These are phyloP conservation scores for Lepiota venenata DNA, from an alignment of 768 basidiomycete species.

Conservation along the genomic window DNA sequence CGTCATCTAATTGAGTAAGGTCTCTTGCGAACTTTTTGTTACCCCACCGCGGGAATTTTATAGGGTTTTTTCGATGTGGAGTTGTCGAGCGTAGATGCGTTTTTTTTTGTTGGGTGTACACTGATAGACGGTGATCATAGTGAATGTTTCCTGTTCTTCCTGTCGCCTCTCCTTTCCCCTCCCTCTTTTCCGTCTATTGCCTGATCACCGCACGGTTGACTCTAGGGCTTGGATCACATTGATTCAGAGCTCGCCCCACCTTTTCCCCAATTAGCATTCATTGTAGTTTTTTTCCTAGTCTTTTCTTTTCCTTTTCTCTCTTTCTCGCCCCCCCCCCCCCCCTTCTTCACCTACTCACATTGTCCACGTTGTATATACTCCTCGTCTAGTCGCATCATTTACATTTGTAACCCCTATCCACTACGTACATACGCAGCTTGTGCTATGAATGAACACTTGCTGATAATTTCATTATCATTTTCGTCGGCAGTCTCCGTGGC, in stretches of 20 bases:
- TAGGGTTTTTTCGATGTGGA: neutral
- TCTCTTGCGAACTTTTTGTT: neutral
- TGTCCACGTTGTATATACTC: neutral
- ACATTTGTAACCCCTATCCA: neutral
- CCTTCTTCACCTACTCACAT: slow-evolving; percentile 10
- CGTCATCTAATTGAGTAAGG: neutral
- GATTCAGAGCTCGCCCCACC: neutral
- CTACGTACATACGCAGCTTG: slow-evolving; percentile 3
- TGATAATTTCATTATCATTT: too few species aligned
- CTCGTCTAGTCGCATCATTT: slow-evolving; percentile 9
- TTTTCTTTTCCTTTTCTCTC: neutral
- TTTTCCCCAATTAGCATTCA: neutral
- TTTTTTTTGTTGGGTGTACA: neutral
- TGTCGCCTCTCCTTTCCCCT: too few species aligned
- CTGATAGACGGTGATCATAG: neutral
- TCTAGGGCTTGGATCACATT: slow-evolving; percentile 3
- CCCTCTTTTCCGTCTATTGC: neutral
- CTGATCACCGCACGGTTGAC: neutral
- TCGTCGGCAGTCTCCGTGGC: too few species aligned
- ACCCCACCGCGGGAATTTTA: neutral
- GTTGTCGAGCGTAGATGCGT: neutral
- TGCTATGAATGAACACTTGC: slow-evolving; percentile 2
- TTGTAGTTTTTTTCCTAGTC: neutral
- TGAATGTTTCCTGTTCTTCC: neutral
- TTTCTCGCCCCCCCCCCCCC: too few species aligned